Percentiles rank a stretch among this genome's conserved stretches.
phyloP scores from a whole-genome alignment of 1,284 basidiomycete species.

The Pseudozyma sp. region DNA sequence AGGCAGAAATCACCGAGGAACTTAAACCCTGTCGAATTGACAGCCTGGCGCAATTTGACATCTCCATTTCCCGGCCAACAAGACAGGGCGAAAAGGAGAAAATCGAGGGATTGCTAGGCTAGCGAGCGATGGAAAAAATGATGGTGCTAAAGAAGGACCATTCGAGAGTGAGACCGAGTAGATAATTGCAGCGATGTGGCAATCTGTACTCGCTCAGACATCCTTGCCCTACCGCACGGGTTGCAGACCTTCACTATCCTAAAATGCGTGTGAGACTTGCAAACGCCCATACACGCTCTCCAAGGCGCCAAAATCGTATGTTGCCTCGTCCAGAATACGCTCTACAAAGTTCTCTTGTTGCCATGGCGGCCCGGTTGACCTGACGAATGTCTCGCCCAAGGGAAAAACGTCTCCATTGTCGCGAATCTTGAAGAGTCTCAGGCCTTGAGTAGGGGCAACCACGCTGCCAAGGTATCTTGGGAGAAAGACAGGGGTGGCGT shows the following conservation, averaged over 20 bases:
- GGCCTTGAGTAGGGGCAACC: background rate
- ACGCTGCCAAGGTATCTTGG: background rate
- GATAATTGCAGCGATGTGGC: no score
- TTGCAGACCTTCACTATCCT: background rate
- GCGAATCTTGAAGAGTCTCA: background rate
- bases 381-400: background rate
- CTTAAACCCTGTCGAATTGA: no score
- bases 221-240: no score
- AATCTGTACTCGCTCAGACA: no score
- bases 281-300: background rate
- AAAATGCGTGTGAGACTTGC: background rate
- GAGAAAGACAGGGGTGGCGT: no score
- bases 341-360: no score
- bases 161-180: no score
- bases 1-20: no score
- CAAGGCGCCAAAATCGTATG: background rate
- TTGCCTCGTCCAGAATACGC: background rate
- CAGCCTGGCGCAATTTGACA: no score
- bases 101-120: background rate
- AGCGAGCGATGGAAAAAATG: conserved; percentile 1
- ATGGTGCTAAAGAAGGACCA: background rate
- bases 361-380: background rate
- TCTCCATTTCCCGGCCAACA: background rate
- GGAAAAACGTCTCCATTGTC: background rate
- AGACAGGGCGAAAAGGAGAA: background rate